phyloP scores from a whole-genome alignment of 305 asterid species.

The Fraxinus albicans region DNA sequence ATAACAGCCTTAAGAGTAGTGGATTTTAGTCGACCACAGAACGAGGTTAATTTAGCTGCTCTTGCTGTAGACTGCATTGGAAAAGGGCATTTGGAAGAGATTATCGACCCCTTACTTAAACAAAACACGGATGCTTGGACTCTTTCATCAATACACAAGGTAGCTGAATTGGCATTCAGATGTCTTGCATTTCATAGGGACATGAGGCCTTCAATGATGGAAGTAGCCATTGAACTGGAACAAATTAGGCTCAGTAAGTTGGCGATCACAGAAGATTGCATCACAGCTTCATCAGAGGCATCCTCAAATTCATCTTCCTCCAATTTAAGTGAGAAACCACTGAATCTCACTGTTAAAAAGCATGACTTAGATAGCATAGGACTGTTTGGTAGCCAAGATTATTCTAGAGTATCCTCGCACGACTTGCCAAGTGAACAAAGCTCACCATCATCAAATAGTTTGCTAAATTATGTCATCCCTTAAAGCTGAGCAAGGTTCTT shows the following conservation, averaged over 20 bases:
- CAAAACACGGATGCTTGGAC: constrained; percentile 33
- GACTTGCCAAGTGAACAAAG: constrained; percentile 66
- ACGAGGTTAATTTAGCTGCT: constrained; percentile 49
- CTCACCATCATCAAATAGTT: constrained; percentile 61
- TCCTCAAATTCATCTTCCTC: constrained; percentile 35
- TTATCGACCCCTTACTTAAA: constrained; percentile 46
- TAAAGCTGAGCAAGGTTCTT: constrained; percentile 7
- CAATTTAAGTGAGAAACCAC: constrained; percentile 37
- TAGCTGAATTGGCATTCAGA: constrained; percentile 59
- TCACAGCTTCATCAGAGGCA: constrained; percentile 23
- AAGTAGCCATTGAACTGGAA: constrained; percentile 56
- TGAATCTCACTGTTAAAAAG: constrained; percentile 15
- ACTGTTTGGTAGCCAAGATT: constrained; percentile 28
- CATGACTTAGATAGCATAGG: constrained; percentile 13
- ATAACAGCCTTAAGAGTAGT: constrained; percentile 52
- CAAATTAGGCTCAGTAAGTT: constrained; percentile 41
- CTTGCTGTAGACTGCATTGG: constrained; percentile 55
- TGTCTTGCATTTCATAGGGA: constrained; percentile 60
- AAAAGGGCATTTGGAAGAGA: constrained; percentile 41
- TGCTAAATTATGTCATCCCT: constrained; percentile 34
- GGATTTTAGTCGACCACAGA: constrained; percentile 45
- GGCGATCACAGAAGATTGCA: constrained; percentile 24
- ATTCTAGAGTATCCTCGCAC: constrained; percentile 46
- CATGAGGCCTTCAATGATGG: constrained; percentile 65
- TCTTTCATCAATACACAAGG: constrained; percentile 39